These are phyloP conservation scores for Podila minutissima DNA, from an alignment of 192 early-diverging fungal genomes.

Conservation along the genomic window DNA sequence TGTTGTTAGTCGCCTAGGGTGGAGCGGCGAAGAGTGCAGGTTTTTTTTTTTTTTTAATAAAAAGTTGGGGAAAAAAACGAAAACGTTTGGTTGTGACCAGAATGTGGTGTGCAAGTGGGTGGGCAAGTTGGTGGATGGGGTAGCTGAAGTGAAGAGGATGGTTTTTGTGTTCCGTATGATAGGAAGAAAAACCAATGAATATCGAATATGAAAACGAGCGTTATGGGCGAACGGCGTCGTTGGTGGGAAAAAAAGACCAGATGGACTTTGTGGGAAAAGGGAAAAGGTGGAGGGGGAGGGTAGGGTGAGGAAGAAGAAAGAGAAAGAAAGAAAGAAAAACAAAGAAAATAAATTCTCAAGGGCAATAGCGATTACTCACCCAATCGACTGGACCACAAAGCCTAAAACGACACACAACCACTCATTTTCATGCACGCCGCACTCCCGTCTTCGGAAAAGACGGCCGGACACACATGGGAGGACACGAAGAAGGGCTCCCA, in stretches of 20 bases:
- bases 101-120: neutral
- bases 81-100: conserved; percentile 4
- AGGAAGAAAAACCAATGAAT: conserved; percentile 4
- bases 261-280: conserved; percentile 18
- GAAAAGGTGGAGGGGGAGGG: conserved; percentile 15
- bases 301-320: neutral
- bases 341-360: neutral
- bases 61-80: neutral
- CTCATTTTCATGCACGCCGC: too few relatives aligned
- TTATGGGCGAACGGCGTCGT: neutral
- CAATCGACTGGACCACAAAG: too few relatives aligned
- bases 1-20: neutral
- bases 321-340: neutral
- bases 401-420: too few relatives aligned
- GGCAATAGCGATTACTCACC: neutral
- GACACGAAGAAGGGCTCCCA: too few relatives aligned
- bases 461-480: too few relatives aligned
- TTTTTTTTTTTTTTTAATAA: neutral
- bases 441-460: too few relatives aligned
- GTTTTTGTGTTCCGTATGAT: conserved; percentile 9
- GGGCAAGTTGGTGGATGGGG: neutral
- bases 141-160: neutral
- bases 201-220: neutral
- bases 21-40: neutral
- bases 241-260: neutral